Evolutionary conservation across 306 rosid species (phyloP).

Genomic region (Citrullus amarus): DNA sequence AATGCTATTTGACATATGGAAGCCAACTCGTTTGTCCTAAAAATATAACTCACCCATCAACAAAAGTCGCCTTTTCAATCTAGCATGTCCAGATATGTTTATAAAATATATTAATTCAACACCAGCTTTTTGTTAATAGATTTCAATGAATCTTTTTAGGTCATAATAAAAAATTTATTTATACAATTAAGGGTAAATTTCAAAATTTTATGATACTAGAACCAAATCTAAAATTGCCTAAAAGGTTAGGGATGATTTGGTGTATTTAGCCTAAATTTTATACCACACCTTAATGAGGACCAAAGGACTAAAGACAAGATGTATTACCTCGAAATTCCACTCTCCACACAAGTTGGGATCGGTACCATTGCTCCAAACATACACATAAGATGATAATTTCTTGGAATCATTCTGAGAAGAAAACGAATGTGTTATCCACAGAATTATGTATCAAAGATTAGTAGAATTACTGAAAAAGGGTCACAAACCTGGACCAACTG

Average conservation of each 20-base stretch:
- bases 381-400: slow-evolving; percentile 33
- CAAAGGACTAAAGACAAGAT: neutral
- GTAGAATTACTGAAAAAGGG: neutral
- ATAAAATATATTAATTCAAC: too few species aligned
- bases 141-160: neutral
- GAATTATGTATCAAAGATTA: neutral
- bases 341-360: slow-evolving; percentile 33
- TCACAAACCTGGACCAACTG: neutral
- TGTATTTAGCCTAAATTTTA: neutral
- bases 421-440: neutral
- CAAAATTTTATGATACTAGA: too few species aligned
- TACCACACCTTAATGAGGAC: neutral
- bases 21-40: too few species aligned
- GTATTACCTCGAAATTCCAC: too few species aligned
- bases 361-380: slow-evolving; percentile 56
- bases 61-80: too few species aligned
- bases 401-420: slow-evolving; percentile 43
- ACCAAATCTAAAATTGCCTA: neutral
- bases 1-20: too few species aligned
- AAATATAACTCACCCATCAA: too few species aligned
- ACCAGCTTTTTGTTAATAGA: neutral
- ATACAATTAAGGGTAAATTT: neutral
- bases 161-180: neutral
- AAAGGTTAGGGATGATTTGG: neutral
- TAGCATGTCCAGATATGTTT: too few species aligned